A percentile compares a stretch with the other conserved stretches of the same genome.
These are phyloP conservation scores for Dendrothele bispora DNA, from an alignment of 768 basidiomycete species.

Conservation along the genomic window DNA sequence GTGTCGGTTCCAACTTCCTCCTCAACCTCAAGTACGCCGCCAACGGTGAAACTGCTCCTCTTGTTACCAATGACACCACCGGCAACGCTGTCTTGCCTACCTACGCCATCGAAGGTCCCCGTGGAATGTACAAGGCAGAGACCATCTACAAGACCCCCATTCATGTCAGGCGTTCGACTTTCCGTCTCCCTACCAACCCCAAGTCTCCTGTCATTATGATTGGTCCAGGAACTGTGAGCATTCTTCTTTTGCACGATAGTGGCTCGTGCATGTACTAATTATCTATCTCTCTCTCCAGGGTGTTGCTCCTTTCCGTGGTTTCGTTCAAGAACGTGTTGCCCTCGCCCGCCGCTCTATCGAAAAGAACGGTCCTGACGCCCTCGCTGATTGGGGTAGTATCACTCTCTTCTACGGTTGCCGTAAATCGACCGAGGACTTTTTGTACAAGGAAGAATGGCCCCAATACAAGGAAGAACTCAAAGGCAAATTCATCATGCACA, in stretches of 20 bases:
- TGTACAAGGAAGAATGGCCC: constrained; percentile 96
- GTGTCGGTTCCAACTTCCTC: constrained; percentile 94
- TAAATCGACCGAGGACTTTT: constrained; percentile 82
- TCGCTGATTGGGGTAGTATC: constrained; percentile 94
- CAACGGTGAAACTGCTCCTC: constrained; percentile 54
- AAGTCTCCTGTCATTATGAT: constrained; percentile 99
- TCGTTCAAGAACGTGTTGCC: constrained; percentile 96
- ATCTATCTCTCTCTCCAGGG: constrained; percentile 52
- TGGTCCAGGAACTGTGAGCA: constrained; percentile 95
- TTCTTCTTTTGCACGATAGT: background rate
- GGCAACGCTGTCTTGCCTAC: constrained; percentile 51
- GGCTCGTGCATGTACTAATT: constrained; percentile 9
- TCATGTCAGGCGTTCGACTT: constrained; percentile 94
- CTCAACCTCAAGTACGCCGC: constrained; percentile 85
- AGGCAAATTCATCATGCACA: constrained; percentile 88
- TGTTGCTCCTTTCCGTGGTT: constrained; percentile 99
- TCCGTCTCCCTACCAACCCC: constrained; percentile 95
- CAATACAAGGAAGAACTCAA: constrained; percentile 81
- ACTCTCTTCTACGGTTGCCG: constrained; percentile 97
- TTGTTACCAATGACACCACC: constrained; percentile 36
- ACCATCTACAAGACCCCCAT: constrained; percentile 82
- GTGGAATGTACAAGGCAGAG: constrained; percentile 76
- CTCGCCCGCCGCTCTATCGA: constrained; percentile 92
- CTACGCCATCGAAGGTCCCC: constrained; percentile 90
- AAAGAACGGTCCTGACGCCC: constrained; percentile 92